These are phyloP conservation scores for Leavenworthia alabamica DNA, from an alignment of 345 rosid species.

Conservation along the genomic window DNA sequence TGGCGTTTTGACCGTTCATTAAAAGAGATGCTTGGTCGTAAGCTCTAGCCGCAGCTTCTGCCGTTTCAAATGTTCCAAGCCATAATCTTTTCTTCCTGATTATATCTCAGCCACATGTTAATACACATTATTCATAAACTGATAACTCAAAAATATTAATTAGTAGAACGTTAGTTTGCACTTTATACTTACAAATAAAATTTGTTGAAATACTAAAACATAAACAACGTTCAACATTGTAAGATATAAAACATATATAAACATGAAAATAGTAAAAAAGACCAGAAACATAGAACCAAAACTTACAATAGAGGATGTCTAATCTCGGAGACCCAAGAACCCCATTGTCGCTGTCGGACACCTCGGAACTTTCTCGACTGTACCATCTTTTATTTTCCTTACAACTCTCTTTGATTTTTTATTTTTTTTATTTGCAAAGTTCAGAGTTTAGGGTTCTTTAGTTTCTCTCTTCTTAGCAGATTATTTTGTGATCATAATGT, in stretches of 20 bases:
- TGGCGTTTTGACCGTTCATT: constrained; percentile 68
- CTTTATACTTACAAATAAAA: not conserved
- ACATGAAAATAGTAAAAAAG: not conserved
- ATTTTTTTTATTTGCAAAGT: not conserved
- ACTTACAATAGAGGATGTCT: constrained; percentile 73
- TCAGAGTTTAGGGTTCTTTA: not conserved
- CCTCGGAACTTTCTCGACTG: constrained; percentile 71
- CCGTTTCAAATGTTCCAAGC: constrained; percentile 77
- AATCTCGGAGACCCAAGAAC: constrained; percentile 86
- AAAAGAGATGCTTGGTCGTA: constrained; percentile 66
- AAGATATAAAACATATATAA: not conserved
- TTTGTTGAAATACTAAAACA: not conserved
- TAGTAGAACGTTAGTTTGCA: not conserved
- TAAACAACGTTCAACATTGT: not conserved
- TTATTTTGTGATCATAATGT: not conserved
- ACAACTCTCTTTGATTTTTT: not conserved
- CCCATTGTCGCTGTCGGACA: constrained; percentile 88
- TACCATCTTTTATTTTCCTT: constrained; percentile 36
- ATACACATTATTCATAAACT: no score
- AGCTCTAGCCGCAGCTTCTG: constrained; percentile 68
- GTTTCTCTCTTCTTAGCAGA: constrained; percentile 4
- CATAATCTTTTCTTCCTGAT: constrained; percentile 70
- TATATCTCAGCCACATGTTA: no score
- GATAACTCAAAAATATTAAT: not conserved
- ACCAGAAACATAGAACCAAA: not conserved